Base-by-base conservation (phyloP, 441 rosid species). In the Sinapis alba region DNA sequence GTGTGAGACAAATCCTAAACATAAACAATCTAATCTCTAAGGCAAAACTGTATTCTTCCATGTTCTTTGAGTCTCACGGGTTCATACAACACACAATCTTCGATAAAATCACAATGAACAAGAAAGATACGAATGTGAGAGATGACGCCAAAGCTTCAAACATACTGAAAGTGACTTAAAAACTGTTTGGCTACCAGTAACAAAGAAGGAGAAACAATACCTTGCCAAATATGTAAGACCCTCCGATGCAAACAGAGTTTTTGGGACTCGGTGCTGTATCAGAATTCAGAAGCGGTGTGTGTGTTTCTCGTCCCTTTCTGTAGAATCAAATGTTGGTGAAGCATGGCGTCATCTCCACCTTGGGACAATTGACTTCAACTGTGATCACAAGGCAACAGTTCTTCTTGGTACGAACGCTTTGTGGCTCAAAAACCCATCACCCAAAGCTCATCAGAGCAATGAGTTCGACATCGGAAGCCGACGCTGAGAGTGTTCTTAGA, bases 311-410 rank as follows among this genome's bases (percentile, higher is more conserved):
- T 2, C 18, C 2, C 6, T 41, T 69, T 23, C 2, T 11, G 53
- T 32, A 56, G 65, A 63, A 72, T 38, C 82, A 80, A 74, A 91
- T 91, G 94, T 79, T 88, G 77, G 72, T 73, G 70, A 83, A 61
- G 68, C 83, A 81, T 62, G 86, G 85, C 21, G 16, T 86, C 83
- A 79, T 81, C 74, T 78, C 74, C 66, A 75, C 75, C 78, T 62
- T 88, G 18, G 21, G 68, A 11, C 83, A 79, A 24, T 65, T 60
- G 62, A 62, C 76, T 82, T 81, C 76, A 4, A 76, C 88, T 63
- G 86, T 89, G 54, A 76, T 83, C 67, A 86, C 97, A 85, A 83
- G 99, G 70, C 97, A 89, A 72, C 85, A 83, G 32, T 80, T 88
- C 76, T 73, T 90, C 76, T 73, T 90, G 79, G 75, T 85, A 73